Conservation (phyloP, 495 filamentous ascomycete genomes). For the Talaromyces adpressus region DNA sequence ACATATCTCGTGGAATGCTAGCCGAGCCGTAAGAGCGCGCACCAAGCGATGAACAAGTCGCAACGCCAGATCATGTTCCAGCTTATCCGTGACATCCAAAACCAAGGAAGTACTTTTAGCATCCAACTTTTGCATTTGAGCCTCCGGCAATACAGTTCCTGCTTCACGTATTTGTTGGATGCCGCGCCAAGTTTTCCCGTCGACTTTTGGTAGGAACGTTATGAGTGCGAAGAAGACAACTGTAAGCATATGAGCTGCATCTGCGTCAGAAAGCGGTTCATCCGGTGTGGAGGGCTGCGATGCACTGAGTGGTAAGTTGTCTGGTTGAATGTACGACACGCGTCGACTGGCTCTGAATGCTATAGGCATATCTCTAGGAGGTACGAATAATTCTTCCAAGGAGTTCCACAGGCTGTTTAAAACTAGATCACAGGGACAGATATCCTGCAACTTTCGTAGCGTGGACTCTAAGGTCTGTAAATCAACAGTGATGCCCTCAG, state of each 20-base stretch:
- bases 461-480: conserved; percentile 25
- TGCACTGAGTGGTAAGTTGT: conserved; percentile 18
- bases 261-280: conserved; percentile 41
- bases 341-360: conserved; percentile 28
- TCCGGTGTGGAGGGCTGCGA: conserved; percentile 19
- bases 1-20: conserved; percentile 45
- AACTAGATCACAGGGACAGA: conserved; percentile 47
- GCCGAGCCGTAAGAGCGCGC: conserved; percentile 43
- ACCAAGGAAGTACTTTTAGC: conserved; percentile 21
- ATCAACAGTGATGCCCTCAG: conserved; percentile 19
- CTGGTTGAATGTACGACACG: conserved; percentile 28
- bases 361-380: conserved; percentile 47
- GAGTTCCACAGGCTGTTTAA: conserved; percentile 75
- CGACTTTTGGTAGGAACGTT: conserved; percentile 40
- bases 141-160: conserved; percentile 43
- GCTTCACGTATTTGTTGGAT: conserved; percentile 45
- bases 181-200: conserved; percentile 39
- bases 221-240: conserved; percentile 52
- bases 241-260: conserved; percentile 50
- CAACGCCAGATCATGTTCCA: conserved; percentile 56
- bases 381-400: conserved; percentile 58
- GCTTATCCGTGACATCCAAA: conserved; percentile 38
- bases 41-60: conserved; percentile 49
- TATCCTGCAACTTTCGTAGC: conserved; percentile 25
- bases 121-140: conserved; percentile 32